These are phyloP conservation scores for Polygonum maritimum DNA, from an alignment of 148 eudicot genomes.

Conservation along the genomic window DNA sequence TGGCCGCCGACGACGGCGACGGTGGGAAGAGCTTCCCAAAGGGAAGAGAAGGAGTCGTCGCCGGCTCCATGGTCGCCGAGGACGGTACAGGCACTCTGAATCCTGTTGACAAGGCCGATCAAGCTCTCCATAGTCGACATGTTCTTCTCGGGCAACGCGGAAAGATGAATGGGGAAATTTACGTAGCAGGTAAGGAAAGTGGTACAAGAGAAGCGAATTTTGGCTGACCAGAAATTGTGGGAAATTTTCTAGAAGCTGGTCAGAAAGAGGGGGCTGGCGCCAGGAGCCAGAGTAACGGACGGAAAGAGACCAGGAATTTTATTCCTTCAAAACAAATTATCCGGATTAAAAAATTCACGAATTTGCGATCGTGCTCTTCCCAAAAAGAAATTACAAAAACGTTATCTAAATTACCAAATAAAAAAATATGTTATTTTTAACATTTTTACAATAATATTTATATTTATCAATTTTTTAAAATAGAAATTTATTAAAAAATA, in stretches of 20 bases:
- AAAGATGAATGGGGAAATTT: not conserved
- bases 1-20: conserved; percentile 16
- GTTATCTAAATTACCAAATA: too few relatives aligned
- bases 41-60: conserved; percentile 11
- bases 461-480: too few relatives aligned
- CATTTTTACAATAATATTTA: too few relatives aligned
- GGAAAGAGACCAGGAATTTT: not conserved
- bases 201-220: not conserved
- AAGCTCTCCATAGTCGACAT: conserved; percentile 13
- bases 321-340: not conserved
- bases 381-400: too few relatives aligned
- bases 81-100: conserved; percentile 11
- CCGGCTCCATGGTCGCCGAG: conserved; percentile 1
- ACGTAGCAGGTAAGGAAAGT: conserved; percentile 8
- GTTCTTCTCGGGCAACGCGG: not conserved
- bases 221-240: conserved; percentile 4
- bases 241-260: conserved; percentile 1
- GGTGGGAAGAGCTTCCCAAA: conserved; percentile 15
- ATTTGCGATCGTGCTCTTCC: too few relatives aligned
- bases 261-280: not conserved
- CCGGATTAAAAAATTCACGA: too few relatives aligned
- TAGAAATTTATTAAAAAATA: too few relatives aligned
- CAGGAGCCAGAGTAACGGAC: not conserved
- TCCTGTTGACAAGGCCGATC: conserved; percentile 13
- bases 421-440: too few relatives aligned